phyloP scores from a whole-genome alignment of 768 basidiomycete genomes.

The Rhizopogon sp. region DNA sequence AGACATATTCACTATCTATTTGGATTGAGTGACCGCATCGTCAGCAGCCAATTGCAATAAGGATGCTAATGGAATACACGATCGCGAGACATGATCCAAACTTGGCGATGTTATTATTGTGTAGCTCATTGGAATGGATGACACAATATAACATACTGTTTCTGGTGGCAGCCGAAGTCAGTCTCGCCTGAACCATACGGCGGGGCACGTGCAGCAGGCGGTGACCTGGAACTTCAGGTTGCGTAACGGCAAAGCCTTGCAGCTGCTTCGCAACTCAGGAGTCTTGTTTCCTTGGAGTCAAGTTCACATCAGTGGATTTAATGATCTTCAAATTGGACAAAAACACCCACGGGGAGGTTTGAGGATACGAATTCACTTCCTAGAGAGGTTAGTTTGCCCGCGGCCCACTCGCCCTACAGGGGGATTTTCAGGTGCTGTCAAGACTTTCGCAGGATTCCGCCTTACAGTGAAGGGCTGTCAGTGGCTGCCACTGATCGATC shows the following conservation, averaged over 20 bases:
- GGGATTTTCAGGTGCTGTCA: background rate
- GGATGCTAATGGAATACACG: background rate
- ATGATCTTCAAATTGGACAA: background rate
- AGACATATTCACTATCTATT: background rate
- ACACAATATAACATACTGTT: background rate
- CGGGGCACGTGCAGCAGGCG: background rate
- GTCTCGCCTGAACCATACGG: background rate
- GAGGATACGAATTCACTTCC: background rate
- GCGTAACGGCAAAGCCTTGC: background rate
- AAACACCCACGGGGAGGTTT: background rate
- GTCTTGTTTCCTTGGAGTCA: background rate
- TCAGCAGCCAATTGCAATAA: too few species aligned
- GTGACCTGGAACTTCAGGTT: background rate
- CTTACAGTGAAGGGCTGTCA: background rate
- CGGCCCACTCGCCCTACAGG: background rate
- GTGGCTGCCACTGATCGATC: slow-evolving; percentile 1
- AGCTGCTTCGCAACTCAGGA: background rate
- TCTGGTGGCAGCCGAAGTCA: background rate
- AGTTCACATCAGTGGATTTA: background rate
- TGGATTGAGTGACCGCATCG: background rate
- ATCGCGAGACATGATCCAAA: background rate
- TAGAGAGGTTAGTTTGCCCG: background rate
- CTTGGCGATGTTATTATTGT: too few species aligned
- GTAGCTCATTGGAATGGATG: background rate
- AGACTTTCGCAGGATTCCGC: background rate